Percentiles rank a stretch among this genome's conserved stretches.
These are phyloP conservation scores for Metschnikowia continentalis DNA, from an alignment of 805 yeast genomes.

Conservation along the genomic window DNA sequence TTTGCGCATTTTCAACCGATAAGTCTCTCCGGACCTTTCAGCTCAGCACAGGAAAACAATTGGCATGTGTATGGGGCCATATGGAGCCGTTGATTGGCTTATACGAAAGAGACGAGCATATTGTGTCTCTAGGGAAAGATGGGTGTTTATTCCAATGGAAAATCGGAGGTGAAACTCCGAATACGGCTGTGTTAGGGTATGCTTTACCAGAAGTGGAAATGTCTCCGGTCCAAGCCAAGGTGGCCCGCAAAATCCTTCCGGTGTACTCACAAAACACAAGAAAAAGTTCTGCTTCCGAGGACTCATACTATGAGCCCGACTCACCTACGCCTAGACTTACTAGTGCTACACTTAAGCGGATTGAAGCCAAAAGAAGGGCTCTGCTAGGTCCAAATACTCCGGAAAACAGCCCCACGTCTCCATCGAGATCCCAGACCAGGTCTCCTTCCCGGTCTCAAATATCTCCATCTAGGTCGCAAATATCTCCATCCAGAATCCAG, in stretches of 20 bases:
- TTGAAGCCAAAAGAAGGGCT: constrained; percentile 24
- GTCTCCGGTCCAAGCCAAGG: background rate
- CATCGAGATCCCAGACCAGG: constrained; percentile 5
- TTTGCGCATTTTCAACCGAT: constrained; percentile 49
- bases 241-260: background rate
- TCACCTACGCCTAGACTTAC: constrained; percentile 24
- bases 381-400: background rate
- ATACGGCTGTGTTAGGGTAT: background rate
- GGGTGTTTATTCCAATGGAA: constrained; percentile 55
- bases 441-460: constrained; percentile 7
- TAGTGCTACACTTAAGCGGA: constrained; percentile 31
- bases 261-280: background rate
- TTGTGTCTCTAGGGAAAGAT: constrained; percentile 46
- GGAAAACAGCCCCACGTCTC: background rate
- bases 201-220: background rate
- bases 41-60: constrained; percentile 41
- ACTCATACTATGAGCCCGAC: constrained; percentile 5
- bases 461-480: background rate
- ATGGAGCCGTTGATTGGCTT: constrained; percentile 46
- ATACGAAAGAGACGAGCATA: constrained; percentile 20
- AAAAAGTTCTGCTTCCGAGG: background rate
- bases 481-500: background rate
- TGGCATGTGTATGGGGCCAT: constrained; percentile 55
- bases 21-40: constrained; percentile 52
- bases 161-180: background rate